Evolutionary conservation across 257 asterid genomes (phyloP).

Genomic region (Nicotiana noctiflora): DNA sequence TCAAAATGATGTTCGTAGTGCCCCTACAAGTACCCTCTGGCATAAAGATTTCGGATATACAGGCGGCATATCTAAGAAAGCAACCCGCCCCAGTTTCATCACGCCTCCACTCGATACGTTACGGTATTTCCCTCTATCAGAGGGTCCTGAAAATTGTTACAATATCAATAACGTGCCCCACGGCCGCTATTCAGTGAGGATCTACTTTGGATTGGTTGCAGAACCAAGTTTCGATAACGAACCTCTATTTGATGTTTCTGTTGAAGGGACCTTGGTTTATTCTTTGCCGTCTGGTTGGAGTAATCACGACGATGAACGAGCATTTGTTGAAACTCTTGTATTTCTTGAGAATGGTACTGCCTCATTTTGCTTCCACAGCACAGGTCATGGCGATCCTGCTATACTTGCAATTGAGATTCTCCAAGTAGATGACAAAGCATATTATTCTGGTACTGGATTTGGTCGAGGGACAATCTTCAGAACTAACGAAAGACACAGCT

Average conservation of each 20-base stretch:
- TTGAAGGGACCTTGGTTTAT: slow-evolving; percentile 84
- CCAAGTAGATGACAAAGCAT: slow-evolving; percentile 68
- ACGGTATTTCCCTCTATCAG: slow-evolving; percentile 77
- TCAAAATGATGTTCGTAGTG: slow-evolving; percentile 50
- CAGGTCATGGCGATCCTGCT: slow-evolving; percentile 95
- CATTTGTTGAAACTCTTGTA: slow-evolving; percentile 68
- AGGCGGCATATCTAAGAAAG: slow-evolving; percentile 72
- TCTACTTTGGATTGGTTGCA: slow-evolving; percentile 62
- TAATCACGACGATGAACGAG: slow-evolving; percentile 69
- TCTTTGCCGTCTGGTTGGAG: slow-evolving; percentile 96
- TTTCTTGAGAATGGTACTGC: slow-evolving; percentile 82
- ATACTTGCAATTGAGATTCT: slow-evolving; percentile 88
- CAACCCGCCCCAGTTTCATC: slow-evolving; percentile 62
- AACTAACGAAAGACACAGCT: slow-evolving; percentile 62
- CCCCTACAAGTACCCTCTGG: slow-evolving; percentile 76
- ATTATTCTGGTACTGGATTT: slow-evolving; percentile 55
- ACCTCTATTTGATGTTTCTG: slow-evolving; percentile 80
- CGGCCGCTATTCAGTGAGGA: slow-evolving; percentile 73
- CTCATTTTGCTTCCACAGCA: slow-evolving; percentile 87
- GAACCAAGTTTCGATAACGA: slow-evolving; percentile 77
- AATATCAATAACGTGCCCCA: slow-evolving; percentile 72
- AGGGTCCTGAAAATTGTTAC: slow-evolving; percentile 93
- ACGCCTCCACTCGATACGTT: slow-evolving; percentile 60
- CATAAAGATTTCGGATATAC: slow-evolving; percentile 85
- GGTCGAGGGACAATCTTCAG: slow-evolving; percentile 79